These are phyloP conservation scores for Leucocoprinus leucothites DNA, from an alignment of 768 basidiomycete species.

Conservation along the genomic window DNA sequence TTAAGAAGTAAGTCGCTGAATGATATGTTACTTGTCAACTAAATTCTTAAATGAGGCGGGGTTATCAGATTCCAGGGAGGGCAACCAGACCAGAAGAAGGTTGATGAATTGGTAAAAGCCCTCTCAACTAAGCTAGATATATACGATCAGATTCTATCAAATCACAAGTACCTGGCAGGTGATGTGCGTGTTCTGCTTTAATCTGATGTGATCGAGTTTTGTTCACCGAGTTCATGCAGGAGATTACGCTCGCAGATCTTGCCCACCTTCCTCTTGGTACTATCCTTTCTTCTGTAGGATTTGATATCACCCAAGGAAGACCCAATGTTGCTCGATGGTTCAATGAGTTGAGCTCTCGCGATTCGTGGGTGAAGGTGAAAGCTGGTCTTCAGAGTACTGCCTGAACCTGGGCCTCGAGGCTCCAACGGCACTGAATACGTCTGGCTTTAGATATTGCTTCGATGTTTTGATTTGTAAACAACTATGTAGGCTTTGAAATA, in stretches of 20 bases:
- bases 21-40: neutral
- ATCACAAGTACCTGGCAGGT: slow-evolving; percentile 41
- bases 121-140: slow-evolving; percentile 36
- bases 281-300: neutral
- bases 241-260: slow-evolving; percentile 12
- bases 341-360: neutral
- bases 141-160: slow-evolving; percentile 45
- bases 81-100: slow-evolving; percentile 25
- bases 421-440: too few relatives aligned
- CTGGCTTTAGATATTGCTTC: too few relatives aligned
- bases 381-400: neutral
- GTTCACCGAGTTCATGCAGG: neutral
- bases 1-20: slow-evolving; percentile 35
- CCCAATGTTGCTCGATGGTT: slow-evolving; percentile 4
- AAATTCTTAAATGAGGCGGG: neutral
- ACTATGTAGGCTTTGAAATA: too few relatives aligned
- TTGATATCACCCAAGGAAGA: neutral
- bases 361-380: neutral
- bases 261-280: slow-evolving; percentile 1
- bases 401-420: too few relatives aligned
- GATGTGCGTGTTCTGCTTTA: too few relatives aligned
- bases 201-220: too few relatives aligned
- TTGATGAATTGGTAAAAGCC: slow-evolving; percentile 16
- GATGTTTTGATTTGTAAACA: too few relatives aligned
- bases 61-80: neutral